Evolutionary conservation across 192 early-diverging fungal genomes (phyloP).

Genomic region (Dimargaris cristalligena): DNA sequence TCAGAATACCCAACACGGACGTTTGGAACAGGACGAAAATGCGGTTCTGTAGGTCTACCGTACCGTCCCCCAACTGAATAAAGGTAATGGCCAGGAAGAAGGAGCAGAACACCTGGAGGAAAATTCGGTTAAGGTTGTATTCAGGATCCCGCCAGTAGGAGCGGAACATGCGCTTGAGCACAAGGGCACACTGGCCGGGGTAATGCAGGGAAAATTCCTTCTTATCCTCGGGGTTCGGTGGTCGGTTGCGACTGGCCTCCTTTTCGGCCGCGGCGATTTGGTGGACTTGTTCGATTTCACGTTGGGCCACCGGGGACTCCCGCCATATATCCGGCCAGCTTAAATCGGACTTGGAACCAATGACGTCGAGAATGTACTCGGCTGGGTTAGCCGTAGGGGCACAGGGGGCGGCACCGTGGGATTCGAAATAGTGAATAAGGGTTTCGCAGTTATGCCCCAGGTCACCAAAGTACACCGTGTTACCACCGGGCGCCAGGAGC

Average conservation of each 20-base stretch:
- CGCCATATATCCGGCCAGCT: constrained; percentile 66
- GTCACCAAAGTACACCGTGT: constrained; percentile 68
- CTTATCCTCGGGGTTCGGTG: constrained; percentile 16
- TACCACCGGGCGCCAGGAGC: constrained; percentile 56
- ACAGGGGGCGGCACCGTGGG: constrained; percentile 50
- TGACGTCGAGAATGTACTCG: constrained; percentile 71
- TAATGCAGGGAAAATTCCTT: constrained; percentile 29
- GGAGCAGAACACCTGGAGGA: constrained; percentile 36
- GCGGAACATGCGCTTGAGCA: constrained; percentile 41
- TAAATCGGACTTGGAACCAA: constrained; percentile 29
- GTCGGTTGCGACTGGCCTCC: constrained; percentile 15
- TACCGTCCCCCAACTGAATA: constrained; percentile 36
- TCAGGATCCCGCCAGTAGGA: constrained; percentile 55
- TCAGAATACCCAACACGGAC: constrained; percentile 41
- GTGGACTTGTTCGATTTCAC: constrained; percentile 33
- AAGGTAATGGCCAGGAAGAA: constrained; percentile 61
- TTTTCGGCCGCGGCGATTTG: constrained; percentile 21
- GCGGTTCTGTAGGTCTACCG: constrained; percentile 42
- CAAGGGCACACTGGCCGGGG: constrained; percentile 34
- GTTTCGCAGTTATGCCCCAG: constrained; percentile 43
- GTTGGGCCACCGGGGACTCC: constrained; percentile 28
- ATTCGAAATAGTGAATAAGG: constrained; percentile 62
- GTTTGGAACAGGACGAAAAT: constrained; percentile 56
- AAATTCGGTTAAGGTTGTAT: constrained; percentile 58
- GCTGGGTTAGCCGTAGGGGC: constrained; percentile 56